Base-by-base conservation (phyloP, 129 eudicot genomes). In the Ambrosia trifida region DNA sequence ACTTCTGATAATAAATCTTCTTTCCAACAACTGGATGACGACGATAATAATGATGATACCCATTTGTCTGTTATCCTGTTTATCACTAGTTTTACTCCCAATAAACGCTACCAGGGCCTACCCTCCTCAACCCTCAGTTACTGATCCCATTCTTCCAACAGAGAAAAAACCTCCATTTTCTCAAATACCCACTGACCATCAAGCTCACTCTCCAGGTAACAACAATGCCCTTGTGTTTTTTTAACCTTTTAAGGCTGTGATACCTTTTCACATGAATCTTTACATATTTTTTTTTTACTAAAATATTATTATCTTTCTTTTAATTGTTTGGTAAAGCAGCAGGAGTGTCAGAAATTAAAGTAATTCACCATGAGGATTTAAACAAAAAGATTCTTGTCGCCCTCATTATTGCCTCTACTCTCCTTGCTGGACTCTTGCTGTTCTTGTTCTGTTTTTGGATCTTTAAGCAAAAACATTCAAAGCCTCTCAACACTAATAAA, bases 111-210 rank as follows among this genome's bases (percentile, higher is more conserved):
- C 31, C 33, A 68, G 76, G n/a, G 73, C 87, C 19, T 77, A 79
- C 76, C 88, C 96, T 9, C 94, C 94, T 35, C 79, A 75, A 58
- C 69, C 89, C 52, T 70, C 79, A 54, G 40, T 74, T 52, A 53
- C 86, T 64, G 94, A 86, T 69, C 96, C 96, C 9, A 86, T 89
- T 82, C 83, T 89, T 80, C 96, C 96, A 17, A 84, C 91, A 20
- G 86, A 91, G 74, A 80, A 86, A 68, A 76, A 82, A n/a, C 96
- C 83, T 57, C 97, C 93, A 47, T 77, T 84, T 84, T 83, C 91
- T 59, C 88, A 77, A 52, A 70, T 81, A 47, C 81, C 89, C 66
- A 62, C 85, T 0, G 81, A 78, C 1, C 43, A 66, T 63, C 65
- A 76, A 31, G 87, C 97, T 80, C 84, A 69, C 52, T 78, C 96